These are phyloP conservation scores for Sphagnum contortum DNA, from an alignment of 225 moss, liverwort and hornwort species.

Conservation along the genomic window DNA sequence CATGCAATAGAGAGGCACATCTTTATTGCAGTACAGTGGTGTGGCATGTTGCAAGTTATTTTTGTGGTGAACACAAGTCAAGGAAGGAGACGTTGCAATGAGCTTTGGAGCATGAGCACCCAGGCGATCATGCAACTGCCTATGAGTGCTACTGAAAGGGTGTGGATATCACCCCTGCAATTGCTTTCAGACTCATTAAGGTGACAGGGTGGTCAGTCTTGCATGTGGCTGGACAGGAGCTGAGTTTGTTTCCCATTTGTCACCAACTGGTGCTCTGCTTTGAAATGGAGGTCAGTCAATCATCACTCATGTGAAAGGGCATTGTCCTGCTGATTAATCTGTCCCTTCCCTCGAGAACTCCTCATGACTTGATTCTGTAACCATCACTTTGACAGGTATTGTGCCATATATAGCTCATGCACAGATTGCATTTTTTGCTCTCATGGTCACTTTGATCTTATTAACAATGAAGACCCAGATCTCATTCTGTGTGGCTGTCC, in stretches of 20 bases:
- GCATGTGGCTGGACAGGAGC: too few relatives aligned
- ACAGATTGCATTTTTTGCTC: conserved; percentile 84
- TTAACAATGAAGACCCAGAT: conserved; percentile 94
- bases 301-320: too few relatives aligned
- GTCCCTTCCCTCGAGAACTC: too few relatives aligned
- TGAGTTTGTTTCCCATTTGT: too few relatives aligned
- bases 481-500: conserved; percentile 86
- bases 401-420: conserved; percentile 98
- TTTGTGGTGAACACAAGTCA: conserved; percentile 23
- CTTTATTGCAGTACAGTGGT: too few relatives aligned
- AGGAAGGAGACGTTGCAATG: conserved; percentile 82
- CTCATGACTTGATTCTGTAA: too few relatives aligned
- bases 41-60: too few relatives aligned
- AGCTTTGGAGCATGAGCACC: conserved; percentile 74
- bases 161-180: conserved; percentile 83
- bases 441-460: conserved; percentile 67
- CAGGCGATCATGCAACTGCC: conserved; percentile 69
- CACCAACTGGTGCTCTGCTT: too few relatives aligned
- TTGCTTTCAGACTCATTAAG: conserved; percentile 77
- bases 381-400: conserved; percentile 12
- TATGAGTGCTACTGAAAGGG: conserved; percentile 79
- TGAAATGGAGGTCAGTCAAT: too few relatives aligned
- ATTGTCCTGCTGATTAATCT: too few relatives aligned
- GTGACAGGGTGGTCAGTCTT: conserved; percentile 12
- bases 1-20: too few relatives aligned